Conservation (phyloP, 73 alveolate genomes). For the Tetrahymena malaccensis region DNA sequence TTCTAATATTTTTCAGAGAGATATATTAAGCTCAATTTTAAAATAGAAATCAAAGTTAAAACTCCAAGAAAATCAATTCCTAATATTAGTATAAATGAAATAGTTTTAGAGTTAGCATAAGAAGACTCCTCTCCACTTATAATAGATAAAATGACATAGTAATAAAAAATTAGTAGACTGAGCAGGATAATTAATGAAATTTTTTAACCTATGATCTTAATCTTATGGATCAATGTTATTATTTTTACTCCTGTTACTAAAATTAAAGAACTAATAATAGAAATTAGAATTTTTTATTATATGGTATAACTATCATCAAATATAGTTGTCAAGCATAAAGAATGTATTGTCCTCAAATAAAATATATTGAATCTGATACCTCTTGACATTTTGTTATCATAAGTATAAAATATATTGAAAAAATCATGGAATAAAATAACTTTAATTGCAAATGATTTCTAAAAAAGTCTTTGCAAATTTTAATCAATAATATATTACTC, state of each 20-base stretch:
- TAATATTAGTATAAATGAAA: too few relatives aligned
- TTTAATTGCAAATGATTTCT: not conserved
- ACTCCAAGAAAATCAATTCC: too few relatives aligned
- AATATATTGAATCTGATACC: not conserved
- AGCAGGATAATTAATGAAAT: not conserved
- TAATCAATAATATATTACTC: too few relatives aligned
- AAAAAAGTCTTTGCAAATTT: too few relatives aligned
- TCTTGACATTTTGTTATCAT: not conserved
- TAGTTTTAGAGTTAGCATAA: too few relatives aligned
- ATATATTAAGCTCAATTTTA: too few relatives aligned
- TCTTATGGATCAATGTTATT: not conserved
- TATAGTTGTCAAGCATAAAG: not conserved
- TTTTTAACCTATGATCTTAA: not conserved
- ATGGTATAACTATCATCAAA: not conserved
- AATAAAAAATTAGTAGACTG: not conserved
- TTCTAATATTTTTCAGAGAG: too few relatives aligned
- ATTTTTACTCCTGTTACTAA: not conserved
- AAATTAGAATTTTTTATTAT: not conserved
- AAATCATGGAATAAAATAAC: not conserved
- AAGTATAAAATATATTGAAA: not conserved
- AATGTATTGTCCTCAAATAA: not conserved
- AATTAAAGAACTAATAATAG: not conserved
- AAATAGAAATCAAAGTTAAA: too few relatives aligned
- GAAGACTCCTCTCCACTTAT: too few relatives aligned
- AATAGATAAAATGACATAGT: too few relatives aligned